Evolutionary conservation across 2,329 filamentous ascomycete genomes (phyloP), one percentile per base, ranked within the genome.

Genomic region (Aspergillus calidoustus): DNA sequence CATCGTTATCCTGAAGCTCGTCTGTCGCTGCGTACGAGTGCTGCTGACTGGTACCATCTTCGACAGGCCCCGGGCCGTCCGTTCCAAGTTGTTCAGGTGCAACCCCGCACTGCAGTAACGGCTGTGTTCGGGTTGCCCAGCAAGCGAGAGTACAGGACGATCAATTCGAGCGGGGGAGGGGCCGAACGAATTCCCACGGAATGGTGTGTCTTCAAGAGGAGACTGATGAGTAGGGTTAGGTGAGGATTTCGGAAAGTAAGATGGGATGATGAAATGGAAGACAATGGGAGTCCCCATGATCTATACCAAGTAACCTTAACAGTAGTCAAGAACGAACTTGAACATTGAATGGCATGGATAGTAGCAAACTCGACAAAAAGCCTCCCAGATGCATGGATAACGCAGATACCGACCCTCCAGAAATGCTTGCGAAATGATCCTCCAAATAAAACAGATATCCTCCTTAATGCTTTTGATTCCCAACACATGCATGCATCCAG

Each of bases 321-420:
- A 41, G 34, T 15, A 41, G 6, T 19, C 25, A 28, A 28, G 25
- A 28, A 28, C 25, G 25, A 28, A 19, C 19, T 19, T 19, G 19
- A 19, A 19, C 19, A 19, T 19, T 19, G 19, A 19, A 41, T 56
- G 19, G 34, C 23, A 23, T 46, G 43, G 52, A n/a, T 15, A 15
- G 25, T 56, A 53, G 28, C 62, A 47, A 31, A 59, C 64, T 63
- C 53, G 61, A 66, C 66, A 70, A 69, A 69, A 57, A 70, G 57
- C 74, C 74, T 72, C 74, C 72, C 72, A 74, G 69, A 76, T 76
- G 74, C 74, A 73, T 73, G 68, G 70, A 69, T 68, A 59, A 54
- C 60, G 66, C 67, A 67, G 51, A 51, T 15, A 52, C 41, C 53
- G 67, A 68, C 66, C 62, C 66, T 69, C 63, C 65, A 66, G 59